Evolutionary conservation across 305 asterid genomes (phyloP).

Genomic region (Solanum aculeatissimum): DNA sequence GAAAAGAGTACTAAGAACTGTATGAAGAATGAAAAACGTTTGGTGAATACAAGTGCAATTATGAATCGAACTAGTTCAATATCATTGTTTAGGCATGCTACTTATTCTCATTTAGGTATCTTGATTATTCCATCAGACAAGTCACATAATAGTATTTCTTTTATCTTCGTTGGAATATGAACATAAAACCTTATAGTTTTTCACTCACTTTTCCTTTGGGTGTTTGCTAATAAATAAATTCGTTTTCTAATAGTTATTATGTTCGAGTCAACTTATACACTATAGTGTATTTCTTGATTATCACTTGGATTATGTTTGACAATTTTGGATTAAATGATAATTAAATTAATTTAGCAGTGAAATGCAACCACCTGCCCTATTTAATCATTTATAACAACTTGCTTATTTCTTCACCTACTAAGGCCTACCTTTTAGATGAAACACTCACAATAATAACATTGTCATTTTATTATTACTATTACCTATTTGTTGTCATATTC

Average conservation of each 20-base stretch:
- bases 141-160: not conserved
- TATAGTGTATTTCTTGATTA: not conserved
- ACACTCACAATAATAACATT: not conserved
- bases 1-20: not conserved
- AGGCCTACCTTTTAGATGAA: not conserved
- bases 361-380: too few species aligned
- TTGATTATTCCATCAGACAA: not conserved
- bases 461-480: too few species aligned
- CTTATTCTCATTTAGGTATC: not conserved
- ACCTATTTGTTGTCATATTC: not conserved
- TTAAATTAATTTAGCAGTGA: not conserved
- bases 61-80: not conserved
- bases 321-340: not conserved
- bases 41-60: not conserved
- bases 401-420: not conserved
- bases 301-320: not conserved
- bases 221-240: too few species aligned
- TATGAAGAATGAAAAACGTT: not conserved
- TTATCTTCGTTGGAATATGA: fast-evolving
- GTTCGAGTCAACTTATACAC: too few species aligned
- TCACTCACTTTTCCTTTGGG: too few species aligned
- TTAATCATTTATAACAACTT: not conserved
- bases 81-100: not conserved
- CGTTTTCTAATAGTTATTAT: too few species aligned
- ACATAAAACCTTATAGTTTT: too few species aligned